phyloP scores from a whole-genome alignment of 164 flowering plant species.

The Vitis amurensis region DNA sequence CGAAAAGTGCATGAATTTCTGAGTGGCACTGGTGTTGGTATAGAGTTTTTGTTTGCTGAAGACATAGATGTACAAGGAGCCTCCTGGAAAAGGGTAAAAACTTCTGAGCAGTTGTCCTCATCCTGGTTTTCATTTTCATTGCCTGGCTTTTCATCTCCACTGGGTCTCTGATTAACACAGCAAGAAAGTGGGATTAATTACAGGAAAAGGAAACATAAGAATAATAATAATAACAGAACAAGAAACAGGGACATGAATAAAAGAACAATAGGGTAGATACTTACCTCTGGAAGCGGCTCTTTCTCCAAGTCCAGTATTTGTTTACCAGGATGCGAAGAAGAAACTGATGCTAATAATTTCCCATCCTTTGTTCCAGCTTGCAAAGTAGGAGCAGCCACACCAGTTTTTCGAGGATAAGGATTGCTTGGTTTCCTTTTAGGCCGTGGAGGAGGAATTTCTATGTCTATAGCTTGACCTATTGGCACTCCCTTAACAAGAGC shows the following conservation, averaged over 20 bases:
- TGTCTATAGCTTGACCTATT: conserved; percentile 68
- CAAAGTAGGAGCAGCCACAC: conserved; percentile 25
- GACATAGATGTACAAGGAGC: conserved; percentile 44
- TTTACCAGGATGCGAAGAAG: conserved; percentile 37
- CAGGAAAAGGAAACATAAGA: background rate
- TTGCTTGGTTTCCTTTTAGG: conserved; percentile 92
- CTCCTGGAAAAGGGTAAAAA: conserved; percentile 44
- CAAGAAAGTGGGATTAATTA: background rate
- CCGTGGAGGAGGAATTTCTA: conserved; percentile 97
- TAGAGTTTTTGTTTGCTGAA: conserved; percentile 35
- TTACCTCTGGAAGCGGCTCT: conserved; percentile 60
- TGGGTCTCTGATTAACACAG: conserved; percentile 35
- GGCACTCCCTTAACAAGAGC: conserved; percentile 76
- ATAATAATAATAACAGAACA: background rate
- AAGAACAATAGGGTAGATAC: background rate
- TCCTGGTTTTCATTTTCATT: conserved; percentile 31
- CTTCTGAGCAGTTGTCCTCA: conserved; percentile 44
- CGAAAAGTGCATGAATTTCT: conserved; percentile 30
- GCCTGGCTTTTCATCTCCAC: conserved; percentile 35
- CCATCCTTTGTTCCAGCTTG: conserved; percentile 51
- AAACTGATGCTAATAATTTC: conserved; percentile 30
- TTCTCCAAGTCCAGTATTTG: conserved; percentile 50
- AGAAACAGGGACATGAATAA: background rate
- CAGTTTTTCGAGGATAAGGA: conserved; percentile 92
- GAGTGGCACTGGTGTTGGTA: conserved; percentile 19